phyloP scores from a whole-genome alignment of 2,329 filamentous ascomycete genomes.

The Colletotrichum navitas region DNA sequence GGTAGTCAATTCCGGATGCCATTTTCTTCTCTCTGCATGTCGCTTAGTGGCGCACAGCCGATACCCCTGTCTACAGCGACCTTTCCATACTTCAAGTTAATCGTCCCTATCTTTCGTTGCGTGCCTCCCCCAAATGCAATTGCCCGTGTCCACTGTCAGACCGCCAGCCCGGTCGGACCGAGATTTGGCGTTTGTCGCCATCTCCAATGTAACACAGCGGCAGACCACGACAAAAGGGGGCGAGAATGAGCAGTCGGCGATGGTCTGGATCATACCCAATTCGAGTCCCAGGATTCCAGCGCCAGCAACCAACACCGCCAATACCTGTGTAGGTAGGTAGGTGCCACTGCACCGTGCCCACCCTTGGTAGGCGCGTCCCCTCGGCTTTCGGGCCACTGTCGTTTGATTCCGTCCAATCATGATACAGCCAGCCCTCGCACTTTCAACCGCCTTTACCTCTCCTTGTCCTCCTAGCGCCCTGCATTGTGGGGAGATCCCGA shows the following conservation, averaged over 20 bases:
- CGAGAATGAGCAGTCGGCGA: constrained; percentile 2
- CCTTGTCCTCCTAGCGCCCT: constrained; percentile 20
- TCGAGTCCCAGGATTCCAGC: constrained; percentile 10
- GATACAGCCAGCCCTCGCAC: neutral
- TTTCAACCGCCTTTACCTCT: constrained; percentile 8
- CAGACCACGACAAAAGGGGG: neutral
- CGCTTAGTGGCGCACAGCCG: neutral
- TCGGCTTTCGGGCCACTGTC: neutral
- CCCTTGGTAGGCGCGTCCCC: neutral
- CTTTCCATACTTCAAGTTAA: neutral
- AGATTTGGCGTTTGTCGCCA: neutral
- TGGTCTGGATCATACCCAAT: constrained; percentile 22
- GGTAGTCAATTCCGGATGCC: neutral
- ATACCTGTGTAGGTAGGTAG: neutral
- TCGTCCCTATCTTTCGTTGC: neutral
- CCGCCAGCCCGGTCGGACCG: neutral
- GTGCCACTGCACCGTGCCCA: constrained; percentile 1
- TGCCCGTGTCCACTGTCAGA: neutral
- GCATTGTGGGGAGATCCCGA: constrained; percentile 39
- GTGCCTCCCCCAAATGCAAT: neutral
- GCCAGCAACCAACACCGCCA: neutral
- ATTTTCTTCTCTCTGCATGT: neutral
- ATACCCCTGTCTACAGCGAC: no score
- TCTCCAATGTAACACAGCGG: constrained; percentile 13
- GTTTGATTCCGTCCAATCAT: constrained; percentile 10